These are phyloP conservation scores for Lobosporangium transversale DNA, from an alignment of 192 early-diverging fungal species.

Conservation along the genomic window DNA sequence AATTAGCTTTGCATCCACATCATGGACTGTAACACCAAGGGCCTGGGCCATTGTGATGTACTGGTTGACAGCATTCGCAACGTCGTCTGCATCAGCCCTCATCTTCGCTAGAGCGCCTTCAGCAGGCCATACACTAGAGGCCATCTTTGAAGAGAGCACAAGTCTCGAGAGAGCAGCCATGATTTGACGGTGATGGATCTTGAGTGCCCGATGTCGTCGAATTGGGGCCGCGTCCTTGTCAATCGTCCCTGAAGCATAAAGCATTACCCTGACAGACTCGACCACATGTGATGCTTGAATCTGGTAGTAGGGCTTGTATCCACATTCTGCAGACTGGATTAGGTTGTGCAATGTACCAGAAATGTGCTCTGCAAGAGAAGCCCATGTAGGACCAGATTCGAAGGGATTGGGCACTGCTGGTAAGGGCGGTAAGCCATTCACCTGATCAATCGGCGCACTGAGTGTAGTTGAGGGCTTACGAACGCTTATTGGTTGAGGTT, in stretches of 20 bases:
- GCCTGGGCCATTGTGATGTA: slow-evolving; percentile 63
- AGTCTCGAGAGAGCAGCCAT: slow-evolving; percentile 87
- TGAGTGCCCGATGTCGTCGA: slow-evolving; percentile 70
- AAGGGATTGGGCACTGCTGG: slow-evolving; percentile 29
- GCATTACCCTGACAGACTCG: slow-evolving; percentile 83
- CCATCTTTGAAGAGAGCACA: slow-evolving; percentile 83
- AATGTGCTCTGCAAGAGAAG: slow-evolving; percentile 21
- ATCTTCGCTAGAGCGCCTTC: slow-evolving; percentile 81
- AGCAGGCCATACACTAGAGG: slow-evolving; percentile 89
- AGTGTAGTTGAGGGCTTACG: slow-evolving; percentile 18
- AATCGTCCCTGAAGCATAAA: slow-evolving; percentile 82
- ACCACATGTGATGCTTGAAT: slow-evolving; percentile 62
- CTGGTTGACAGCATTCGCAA: slow-evolving; percentile 74
- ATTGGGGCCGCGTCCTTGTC: slow-evolving; percentile 74
- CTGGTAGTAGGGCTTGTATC: slow-evolving; percentile 39
- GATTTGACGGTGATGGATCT: slow-evolving; percentile 77
- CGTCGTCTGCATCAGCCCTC: slow-evolving; percentile 75
- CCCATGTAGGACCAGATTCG: slow-evolving; percentile 37
- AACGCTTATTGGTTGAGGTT: slow-evolving; percentile 9
- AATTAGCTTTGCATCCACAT: slow-evolving; percentile 55
- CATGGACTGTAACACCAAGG: slow-evolving; percentile 37
- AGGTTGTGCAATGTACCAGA: slow-evolving; percentile 23
- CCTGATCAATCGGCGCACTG: background rate
- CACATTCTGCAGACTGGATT: slow-evolving; percentile 21
- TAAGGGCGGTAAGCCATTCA: slow-evolving; percentile 27